Evolutionary conservation across 139 green algal species (phyloP).

Genomic region (Coelastrella sp.): DNA sequence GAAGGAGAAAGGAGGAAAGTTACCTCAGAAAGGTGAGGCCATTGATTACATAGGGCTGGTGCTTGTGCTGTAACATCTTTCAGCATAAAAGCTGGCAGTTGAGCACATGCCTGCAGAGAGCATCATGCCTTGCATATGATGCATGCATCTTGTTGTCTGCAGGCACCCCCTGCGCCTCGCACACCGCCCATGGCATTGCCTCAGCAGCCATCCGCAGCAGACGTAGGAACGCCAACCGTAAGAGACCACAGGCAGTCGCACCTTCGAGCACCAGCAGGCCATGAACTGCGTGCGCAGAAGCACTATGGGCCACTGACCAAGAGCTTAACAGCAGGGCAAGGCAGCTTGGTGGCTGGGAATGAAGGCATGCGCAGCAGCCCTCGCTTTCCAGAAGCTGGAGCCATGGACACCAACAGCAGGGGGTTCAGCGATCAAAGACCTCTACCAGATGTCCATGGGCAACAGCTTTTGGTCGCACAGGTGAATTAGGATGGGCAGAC

Average conservation of each 20-base stretch:
- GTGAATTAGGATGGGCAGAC: background rate
- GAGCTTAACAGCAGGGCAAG: background rate
- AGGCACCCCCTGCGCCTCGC: background rate
- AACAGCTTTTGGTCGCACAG: background rate
- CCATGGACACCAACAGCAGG: background rate
- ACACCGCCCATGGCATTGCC: background rate
- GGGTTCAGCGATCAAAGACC: background rate
- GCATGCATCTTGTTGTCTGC: background rate
- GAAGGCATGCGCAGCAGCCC: constrained; percentile 3
- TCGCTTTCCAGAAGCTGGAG: background rate
- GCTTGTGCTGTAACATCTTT: too few species aligned
- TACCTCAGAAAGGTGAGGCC: constrained; percentile 2
- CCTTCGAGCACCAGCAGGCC: background rate
- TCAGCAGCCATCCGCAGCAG: background rate
- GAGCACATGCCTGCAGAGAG: too few species aligned
- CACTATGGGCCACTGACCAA: constrained; percentile 22
- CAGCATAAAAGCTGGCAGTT: too few species aligned
- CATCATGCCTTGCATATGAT: too few species aligned
- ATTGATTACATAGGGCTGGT: too few species aligned
- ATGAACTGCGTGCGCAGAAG: background rate
- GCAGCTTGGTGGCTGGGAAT: background rate
- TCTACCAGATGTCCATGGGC: background rate
- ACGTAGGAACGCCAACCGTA: background rate
- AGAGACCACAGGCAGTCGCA: background rate
- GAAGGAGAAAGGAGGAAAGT: background rate